A percentile compares a stretch with the other conserved stretches of the same genome.
Evolutionary conservation across 768 basidiomycete genomes (phyloP).

Genomic region (Dictyophora rubrovolvata): DNA sequence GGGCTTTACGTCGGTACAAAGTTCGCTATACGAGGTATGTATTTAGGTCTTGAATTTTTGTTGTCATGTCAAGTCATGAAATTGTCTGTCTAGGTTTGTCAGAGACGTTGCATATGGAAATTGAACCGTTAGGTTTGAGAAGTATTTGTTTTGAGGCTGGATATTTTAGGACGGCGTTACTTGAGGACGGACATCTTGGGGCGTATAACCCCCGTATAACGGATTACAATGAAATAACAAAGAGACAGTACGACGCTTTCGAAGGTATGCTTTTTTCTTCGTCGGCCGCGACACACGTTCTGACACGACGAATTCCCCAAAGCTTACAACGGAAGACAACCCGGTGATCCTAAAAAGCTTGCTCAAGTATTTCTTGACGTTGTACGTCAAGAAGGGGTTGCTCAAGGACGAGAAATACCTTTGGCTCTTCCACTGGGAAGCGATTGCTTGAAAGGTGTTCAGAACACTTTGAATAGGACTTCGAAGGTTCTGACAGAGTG

Average conservation of each 20-base stretch:
- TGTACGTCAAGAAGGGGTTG: constrained; percentile 17
- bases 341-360: constrained; percentile 18
- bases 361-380: constrained; percentile 19
- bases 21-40: constrained; percentile 23
- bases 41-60: constrained; percentile 17
- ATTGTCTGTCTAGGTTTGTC: constrained; percentile 20
- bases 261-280: too few relatives aligned
- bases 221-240: constrained; percentile 11
- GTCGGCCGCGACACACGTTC: too few relatives aligned
- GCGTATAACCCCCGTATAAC: constrained; percentile 2
- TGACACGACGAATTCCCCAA: constrained; percentile 17
- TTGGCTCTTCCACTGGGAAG: not conserved
- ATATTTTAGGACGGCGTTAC: constrained; percentile 16
- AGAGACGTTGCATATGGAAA: constrained; percentile 16
- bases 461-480: not conserved
- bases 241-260: not conserved
- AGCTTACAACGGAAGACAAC: constrained; percentile 15
- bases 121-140: constrained; percentile 15
- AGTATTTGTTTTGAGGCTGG: constrained; percentile 13
- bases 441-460: not conserved
- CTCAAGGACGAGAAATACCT: constrained; percentile 9
- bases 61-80: not conserved
- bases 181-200: not conserved
- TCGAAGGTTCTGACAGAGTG: not conserved
- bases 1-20: constrained; percentile 32